These are phyloP conservation scores for Rhinocladiella mackenziei DNA, from an alignment of 2,329 filamentous ascomycete genomes.

Conservation along the genomic window DNA sequence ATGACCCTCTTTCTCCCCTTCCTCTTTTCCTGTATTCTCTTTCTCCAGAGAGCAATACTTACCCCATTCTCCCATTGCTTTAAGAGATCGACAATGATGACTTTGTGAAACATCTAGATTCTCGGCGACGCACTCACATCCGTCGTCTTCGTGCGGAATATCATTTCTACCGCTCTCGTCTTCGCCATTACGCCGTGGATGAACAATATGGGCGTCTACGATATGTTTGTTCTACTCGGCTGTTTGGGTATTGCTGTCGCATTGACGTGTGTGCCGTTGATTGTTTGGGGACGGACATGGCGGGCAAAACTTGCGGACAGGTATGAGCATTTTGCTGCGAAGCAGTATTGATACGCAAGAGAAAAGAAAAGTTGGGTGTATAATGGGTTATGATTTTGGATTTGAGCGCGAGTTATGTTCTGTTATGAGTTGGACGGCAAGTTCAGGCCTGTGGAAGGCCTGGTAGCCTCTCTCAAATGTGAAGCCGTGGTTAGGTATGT, in stretches of 20 bases:
- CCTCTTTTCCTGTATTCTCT: constrained; percentile 5
- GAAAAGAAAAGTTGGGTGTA: too few species aligned
- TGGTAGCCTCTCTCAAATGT: too few species aligned
- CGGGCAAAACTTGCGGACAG: constrained; percentile 32
- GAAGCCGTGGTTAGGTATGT: too few species aligned
- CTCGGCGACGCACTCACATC: constrained; percentile 47
- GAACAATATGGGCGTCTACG: constrained; percentile 36
- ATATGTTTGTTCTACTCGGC: constrained; percentile 41
- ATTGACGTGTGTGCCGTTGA: constrained; percentile 29
- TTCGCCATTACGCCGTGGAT: constrained; percentile 46
- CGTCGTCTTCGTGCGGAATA: constrained; percentile 45
- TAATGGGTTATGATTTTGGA: too few species aligned
- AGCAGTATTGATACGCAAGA: constrained; percentile 29
- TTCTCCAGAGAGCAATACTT: neutral
- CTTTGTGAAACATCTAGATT: constrained; percentile 34
- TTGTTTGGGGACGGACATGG: constrained; percentile 37
- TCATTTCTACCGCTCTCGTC: constrained; percentile 44
- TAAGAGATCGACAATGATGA: neutral
- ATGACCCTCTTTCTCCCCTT: neutral
- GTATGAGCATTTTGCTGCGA: constrained; percentile 37
- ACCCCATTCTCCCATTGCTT: neutral
- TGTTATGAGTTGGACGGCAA: too few species aligned
- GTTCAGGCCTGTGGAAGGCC: too few species aligned
- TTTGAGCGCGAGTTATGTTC: too few species aligned
- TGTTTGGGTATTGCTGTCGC: constrained; percentile 38